Conservation (phyloP, 192 early-diverging fungal genomes). For the Spizellomyces punctatus region DNA sequence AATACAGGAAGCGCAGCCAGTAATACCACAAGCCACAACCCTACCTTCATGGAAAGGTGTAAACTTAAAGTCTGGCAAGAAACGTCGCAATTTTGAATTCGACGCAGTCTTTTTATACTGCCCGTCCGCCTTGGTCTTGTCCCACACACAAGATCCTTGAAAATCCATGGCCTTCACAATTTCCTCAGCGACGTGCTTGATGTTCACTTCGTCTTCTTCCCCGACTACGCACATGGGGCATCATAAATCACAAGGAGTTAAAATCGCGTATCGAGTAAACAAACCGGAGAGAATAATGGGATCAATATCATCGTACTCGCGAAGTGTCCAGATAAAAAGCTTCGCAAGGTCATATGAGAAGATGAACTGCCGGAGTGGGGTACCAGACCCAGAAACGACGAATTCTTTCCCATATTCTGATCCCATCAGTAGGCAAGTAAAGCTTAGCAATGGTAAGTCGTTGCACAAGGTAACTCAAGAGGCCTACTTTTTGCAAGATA, state of each 20-base stretch:
- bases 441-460: constrained; percentile 11
- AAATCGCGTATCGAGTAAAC: too few species aligned
- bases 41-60: constrained; percentile 68
- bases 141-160: constrained; percentile 65
- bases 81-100: constrained; percentile 71
- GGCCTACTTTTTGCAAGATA: too few species aligned
- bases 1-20: too few species aligned
- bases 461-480: constrained; percentile 6
- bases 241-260: too few species aligned
- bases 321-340: constrained; percentile 78
- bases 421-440: too few species aligned
- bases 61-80: constrained; percentile 77
- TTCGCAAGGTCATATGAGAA: constrained; percentile 79
- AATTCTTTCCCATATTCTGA: constrained; percentile 73
- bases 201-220: constrained; percentile 77
- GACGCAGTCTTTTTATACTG: constrained; percentile 86
- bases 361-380: constrained; percentile 81
- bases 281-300: constrained; percentile 82
- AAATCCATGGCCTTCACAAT: constrained; percentile 73
- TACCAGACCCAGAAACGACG: constrained; percentile 71
- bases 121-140: constrained; percentile 73
- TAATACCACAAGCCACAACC: too few species aligned
- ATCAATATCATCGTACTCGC: constrained; percentile 77
- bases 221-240: constrained; percentile 49
- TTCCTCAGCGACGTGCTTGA: constrained; percentile 74